phyloP scores from a whole-genome alignment of 1,284 basidiomycete genomes.

The Cryptococcus maquisensis region DNA sequence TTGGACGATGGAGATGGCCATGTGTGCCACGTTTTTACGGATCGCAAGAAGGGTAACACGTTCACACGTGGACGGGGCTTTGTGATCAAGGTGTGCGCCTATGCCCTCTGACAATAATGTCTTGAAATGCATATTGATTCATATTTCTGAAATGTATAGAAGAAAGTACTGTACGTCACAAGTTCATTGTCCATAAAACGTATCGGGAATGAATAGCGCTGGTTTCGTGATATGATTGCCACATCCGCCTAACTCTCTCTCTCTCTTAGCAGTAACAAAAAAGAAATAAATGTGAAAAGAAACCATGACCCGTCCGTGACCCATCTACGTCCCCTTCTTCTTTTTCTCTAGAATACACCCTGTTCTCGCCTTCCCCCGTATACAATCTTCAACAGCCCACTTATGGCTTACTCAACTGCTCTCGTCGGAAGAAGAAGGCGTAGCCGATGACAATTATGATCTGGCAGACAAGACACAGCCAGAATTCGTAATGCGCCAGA shows the following conservation, averaged over 20 bases:
- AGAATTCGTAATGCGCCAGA: constrained; percentile 60
- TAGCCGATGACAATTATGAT: constrained; percentile 81
- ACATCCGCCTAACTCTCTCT: not conserved
- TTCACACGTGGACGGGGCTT: too few species aligned
- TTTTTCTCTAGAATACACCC: not conserved
- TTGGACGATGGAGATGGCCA: too few species aligned
- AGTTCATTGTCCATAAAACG: not conserved
- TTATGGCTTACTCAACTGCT: constrained; percentile 47
- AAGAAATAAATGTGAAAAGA: not conserved
- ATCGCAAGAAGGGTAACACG: too few species aligned
- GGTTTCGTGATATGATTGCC: not conserved
- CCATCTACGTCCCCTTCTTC: not conserved
- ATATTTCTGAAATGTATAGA: not conserved
- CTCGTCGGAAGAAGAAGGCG: constrained; percentile 74
- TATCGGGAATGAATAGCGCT: not conserved
- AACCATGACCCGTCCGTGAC: not conserved
- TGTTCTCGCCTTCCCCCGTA: not conserved
- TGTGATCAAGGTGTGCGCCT: too few species aligned
- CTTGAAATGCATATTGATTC: not conserved
- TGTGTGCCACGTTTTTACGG: too few species aligned
- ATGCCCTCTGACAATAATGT: too few species aligned
- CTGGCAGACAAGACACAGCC: constrained; percentile 65
- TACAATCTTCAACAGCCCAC: not conserved
- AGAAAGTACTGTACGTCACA: not conserved
- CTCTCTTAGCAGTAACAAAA: not conserved